Percentiles rank a stretch among this genome's conserved stretches.
phyloP scores from a whole-genome alignment of 495 filamentous ascomycete genomes.

The Hypoxylon subgilvum region DNA sequence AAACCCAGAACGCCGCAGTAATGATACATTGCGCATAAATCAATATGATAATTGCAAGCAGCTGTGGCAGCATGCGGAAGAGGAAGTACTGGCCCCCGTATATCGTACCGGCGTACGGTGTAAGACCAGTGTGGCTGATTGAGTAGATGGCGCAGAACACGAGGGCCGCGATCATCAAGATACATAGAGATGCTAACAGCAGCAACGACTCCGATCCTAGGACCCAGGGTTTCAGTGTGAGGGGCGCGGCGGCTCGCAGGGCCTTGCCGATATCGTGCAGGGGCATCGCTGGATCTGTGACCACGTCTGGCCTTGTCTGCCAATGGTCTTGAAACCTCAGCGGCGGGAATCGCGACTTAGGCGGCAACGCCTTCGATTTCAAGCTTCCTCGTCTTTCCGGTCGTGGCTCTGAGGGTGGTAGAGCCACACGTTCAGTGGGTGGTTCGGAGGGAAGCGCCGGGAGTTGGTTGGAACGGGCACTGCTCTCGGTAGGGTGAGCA shows the following conservation, averaged over 20 bases:
- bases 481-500: too few species aligned
- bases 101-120: slow-evolving; percentile 64
- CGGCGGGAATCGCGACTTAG: slow-evolving; percentile 3
- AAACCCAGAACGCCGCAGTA: slow-evolving; percentile 73
- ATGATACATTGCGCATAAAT: slow-evolving; percentile 78
- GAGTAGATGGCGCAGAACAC: slow-evolving; percentile 79
- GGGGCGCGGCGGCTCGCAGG: slow-evolving; percentile 46
- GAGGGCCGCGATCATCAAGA: slow-evolving; percentile 74
- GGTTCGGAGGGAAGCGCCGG: too few species aligned
- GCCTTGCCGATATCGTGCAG: slow-evolving; percentile 25
- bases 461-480: too few species aligned
- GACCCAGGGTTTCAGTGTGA: slow-evolving; percentile 70
- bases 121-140: slow-evolving; percentile 64
- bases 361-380: background rate
- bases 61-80: slow-evolving; percentile 80
- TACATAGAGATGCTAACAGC: slow-evolving; percentile 62
- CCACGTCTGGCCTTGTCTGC: slow-evolving; percentile 32
- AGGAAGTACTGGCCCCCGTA: slow-evolving; percentile 80
- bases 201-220: slow-evolving; percentile 68
- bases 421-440: background rate
- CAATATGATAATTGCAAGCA: slow-evolving; percentile 73
- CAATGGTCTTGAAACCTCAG: slow-evolving; percentile 34
- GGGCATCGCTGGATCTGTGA: slow-evolving; percentile 22
- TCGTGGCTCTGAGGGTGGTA: background rate
- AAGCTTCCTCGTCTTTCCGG: background rate